A percentile compares a stretch with the other conserved stretches of the same genome.
These are phyloP conservation scores for Geranomyces variabilis DNA, from an alignment of 192 early-diverging fungal genomes.

Conservation along the genomic window DNA sequence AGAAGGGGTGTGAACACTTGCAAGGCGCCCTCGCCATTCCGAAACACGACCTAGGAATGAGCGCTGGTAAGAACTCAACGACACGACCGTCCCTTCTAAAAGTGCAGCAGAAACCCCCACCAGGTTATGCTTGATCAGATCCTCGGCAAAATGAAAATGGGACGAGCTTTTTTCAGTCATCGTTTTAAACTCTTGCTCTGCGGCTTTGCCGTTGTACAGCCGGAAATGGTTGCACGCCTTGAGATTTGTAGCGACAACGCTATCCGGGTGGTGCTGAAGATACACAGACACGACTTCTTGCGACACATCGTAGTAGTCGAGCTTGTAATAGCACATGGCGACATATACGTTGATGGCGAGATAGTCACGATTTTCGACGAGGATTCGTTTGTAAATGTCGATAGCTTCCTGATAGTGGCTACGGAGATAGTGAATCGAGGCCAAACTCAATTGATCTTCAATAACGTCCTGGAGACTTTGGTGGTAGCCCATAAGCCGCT, in stretches of 20 bases:
- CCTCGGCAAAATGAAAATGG: conserved; percentile 57
- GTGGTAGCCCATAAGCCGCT: conserved; percentile 65
- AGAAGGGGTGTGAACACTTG: conserved; percentile 59
- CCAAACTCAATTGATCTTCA: conserved; percentile 62
- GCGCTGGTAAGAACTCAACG: background rate
- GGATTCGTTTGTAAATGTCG: conserved; percentile 67
- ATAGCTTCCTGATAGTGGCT: conserved; percentile 70
- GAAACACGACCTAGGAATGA: conserved; percentile 53
- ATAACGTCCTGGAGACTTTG: conserved; percentile 65
- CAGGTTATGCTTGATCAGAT: conserved; percentile 58
- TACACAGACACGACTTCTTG: conserved; percentile 66
- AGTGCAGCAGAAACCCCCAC: background rate
- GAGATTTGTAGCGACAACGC: conserved; percentile 59
- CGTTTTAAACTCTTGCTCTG: conserved; percentile 57
- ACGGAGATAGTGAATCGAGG: conserved; percentile 65
- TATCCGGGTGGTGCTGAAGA: conserved; percentile 60
- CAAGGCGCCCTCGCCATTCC: conserved; percentile 59
- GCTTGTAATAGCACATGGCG: conserved; percentile 70
- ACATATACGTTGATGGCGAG: conserved; percentile 66
- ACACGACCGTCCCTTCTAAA: background rate
- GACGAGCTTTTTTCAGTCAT: conserved; percentile 52
- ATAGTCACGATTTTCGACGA: conserved; percentile 60
- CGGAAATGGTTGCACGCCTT: conserved; percentile 69
- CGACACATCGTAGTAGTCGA: conserved; percentile 69
- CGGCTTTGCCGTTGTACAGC: conserved; percentile 67